These are phyloP conservation scores for Fusarium algeriense DNA, from an alignment of 2,329 filamentous ascomycete species.

Conservation along the genomic window DNA sequence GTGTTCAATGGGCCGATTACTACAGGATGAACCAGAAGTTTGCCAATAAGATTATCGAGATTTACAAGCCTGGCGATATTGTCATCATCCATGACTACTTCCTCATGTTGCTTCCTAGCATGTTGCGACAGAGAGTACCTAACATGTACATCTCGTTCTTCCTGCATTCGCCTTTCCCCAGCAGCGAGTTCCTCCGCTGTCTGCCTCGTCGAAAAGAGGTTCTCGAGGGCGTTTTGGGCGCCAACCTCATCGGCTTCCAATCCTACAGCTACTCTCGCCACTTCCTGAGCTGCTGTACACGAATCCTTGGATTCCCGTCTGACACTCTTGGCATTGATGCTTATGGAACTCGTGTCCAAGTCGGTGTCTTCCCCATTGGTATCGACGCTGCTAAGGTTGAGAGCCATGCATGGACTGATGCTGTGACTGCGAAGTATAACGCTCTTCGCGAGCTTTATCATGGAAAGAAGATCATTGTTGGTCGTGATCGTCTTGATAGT, in stretches of 20 bases:
- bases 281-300: constrained; percentile 93
- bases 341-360: constrained; percentile 88
- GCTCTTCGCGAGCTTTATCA: constrained; percentile 81
- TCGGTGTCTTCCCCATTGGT: constrained; percentile 94
- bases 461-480: constrained; percentile 96
- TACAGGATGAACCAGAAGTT: constrained; percentile 93
- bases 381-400: constrained; percentile 89
- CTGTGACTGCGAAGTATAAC: constrained; percentile 77
- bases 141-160: constrained; percentile 96
- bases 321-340: constrained; percentile 88
- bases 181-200: constrained; percentile 94
- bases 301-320: constrained; percentile 90
- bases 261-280: constrained; percentile 95
- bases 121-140: constrained; percentile 86
- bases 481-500: constrained; percentile 91
- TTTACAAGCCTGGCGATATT: constrained; percentile 93
- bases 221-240: constrained; percentile 87
- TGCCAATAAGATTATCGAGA: constrained; percentile 86
- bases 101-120: constrained; percentile 86
- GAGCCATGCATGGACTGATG: constrained; percentile 76
- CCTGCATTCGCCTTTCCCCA: constrained; percentile 93
- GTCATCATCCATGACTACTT: constrained; percentile 96
- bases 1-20: constrained; percentile 91
- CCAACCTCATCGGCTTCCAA: constrained; percentile 95
- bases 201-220: constrained; percentile 90